Percentiles rank a stretch among this genome's conserved stretches.
phyloP scores from a whole-genome alignment of 2,329 filamentous ascomycete species.

The Hymenoscyphus occultus region DNA sequence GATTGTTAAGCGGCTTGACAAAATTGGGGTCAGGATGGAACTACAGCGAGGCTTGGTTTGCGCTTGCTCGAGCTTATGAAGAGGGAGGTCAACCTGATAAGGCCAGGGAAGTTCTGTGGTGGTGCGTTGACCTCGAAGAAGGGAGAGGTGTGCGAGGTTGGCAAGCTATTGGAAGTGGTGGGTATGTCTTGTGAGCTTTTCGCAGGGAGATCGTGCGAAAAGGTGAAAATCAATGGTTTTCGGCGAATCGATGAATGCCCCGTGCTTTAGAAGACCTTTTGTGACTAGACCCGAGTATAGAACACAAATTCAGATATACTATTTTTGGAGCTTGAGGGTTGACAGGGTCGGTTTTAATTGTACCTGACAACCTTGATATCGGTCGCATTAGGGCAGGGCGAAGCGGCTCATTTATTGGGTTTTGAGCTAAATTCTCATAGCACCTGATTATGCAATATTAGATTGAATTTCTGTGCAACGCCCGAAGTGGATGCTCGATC shows the following conservation, averaged over 20 bases:
- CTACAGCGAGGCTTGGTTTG: constrained; percentile 88
- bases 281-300: constrained; percentile 3
- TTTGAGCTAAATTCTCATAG: too few species aligned
- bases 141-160: constrained; percentile 75
- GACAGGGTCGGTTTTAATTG: not conserved
- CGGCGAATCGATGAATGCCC: not conserved
- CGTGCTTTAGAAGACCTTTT: not conserved
- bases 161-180: constrained; percentile 64
- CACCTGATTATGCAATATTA: not conserved
- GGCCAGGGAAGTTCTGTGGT: constrained; percentile 92
- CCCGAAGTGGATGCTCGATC: not conserved
- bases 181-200: constrained; percentile 38
- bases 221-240: not conserved
- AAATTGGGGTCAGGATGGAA: constrained; percentile 89
- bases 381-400: not conserved
- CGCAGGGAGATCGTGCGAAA: not conserved
- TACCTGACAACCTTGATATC: not conserved
- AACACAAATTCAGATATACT: constrained; percentile 3
- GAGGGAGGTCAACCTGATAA: constrained; percentile 81
- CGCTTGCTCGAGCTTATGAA: constrained; percentile 82
- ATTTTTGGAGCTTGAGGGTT: not conserved
- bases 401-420: too few species aligned
- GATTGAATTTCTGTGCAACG: not conserved
- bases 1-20: constrained; percentile 76
- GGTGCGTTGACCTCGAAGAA: constrained; percentile 95